These are phyloP conservation scores for Microcyclosporella mali DNA, from an alignment of 2,329 filamentous ascomycete genomes.

Conservation along the genomic window DNA sequence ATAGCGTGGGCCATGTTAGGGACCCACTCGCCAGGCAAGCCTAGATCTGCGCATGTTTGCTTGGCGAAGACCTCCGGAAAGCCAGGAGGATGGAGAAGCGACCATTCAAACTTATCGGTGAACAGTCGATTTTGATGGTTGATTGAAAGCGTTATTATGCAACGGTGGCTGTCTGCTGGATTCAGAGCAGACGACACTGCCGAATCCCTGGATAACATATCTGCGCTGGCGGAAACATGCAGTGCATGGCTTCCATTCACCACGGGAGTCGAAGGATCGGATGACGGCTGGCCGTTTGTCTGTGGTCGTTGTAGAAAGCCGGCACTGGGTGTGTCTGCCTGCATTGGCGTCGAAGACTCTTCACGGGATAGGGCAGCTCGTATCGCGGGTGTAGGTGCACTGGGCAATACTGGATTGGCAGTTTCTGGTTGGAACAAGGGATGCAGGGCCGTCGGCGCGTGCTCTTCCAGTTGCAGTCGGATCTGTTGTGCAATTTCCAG, in stretches of 20 bases:
- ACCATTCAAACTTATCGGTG: slow-evolving; percentile 98
- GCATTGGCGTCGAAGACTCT: slow-evolving; percentile 41
- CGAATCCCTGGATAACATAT: slow-evolving; percentile 44
- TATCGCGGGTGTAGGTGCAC: slow-evolving; percentile 28
- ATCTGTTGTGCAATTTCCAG: slow-evolving; percentile 89
- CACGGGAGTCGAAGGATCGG: slow-evolving; percentile 42
- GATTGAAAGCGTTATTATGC: slow-evolving; percentile 83
- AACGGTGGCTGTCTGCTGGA: slow-evolving; percentile 90
- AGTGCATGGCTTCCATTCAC: slow-evolving; percentile 38
- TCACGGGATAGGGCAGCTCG: slow-evolving; percentile 45
- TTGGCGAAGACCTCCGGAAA: slow-evolving; percentile 89
- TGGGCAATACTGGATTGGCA: slow-evolving; percentile 23
- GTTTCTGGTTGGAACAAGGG: slow-evolving; percentile 70
- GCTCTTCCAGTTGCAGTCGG: slow-evolving; percentile 89
- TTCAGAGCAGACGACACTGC: slow-evolving; percentile 57
- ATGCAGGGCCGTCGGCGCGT: slow-evolving; percentile 87
- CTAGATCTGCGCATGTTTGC: slow-evolving; percentile 86
- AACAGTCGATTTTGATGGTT: slow-evolving; percentile 88
- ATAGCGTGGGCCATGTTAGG: slow-evolving; percentile 93
- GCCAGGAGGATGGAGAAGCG: slow-evolving; percentile 80
- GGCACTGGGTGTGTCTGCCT: slow-evolving; percentile 23
- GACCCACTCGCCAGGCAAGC: slow-evolving; percentile 85
- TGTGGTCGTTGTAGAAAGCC: slow-evolving; percentile 38
- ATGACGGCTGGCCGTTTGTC: slow-evolving; percentile 43
- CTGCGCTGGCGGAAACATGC: slow-evolving; percentile 64